These are phyloP conservation scores for Pontederia crassipes DNA, from an alignment of 176 grass and related monocot species.

Conservation along the genomic window DNA sequence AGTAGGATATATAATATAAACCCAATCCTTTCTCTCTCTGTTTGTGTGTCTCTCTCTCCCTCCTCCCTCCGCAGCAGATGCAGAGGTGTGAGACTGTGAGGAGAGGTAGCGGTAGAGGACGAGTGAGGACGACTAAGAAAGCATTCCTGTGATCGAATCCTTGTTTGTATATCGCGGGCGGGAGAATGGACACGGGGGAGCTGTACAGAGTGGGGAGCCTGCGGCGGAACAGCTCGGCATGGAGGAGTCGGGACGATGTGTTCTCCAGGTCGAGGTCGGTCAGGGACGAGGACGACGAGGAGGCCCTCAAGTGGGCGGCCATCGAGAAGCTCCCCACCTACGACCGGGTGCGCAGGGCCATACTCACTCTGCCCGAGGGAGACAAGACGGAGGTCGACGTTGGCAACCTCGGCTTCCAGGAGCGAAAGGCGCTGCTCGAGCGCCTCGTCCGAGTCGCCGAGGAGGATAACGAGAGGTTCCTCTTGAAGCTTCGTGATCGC, in stretches of 20 bases:
- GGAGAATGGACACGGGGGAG: slow-evolving; percentile 30
- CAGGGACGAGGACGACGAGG: slow-evolving; percentile 80
- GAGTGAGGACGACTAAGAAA: too few species aligned
- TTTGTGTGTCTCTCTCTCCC: too few species aligned
- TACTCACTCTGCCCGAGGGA: slow-evolving; percentile 26
- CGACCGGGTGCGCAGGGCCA: slow-evolving; percentile 46
- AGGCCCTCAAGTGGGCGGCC: slow-evolving; percentile 83
- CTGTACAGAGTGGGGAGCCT: slow-evolving; percentile 46
- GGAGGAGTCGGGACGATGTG: slow-evolving; percentile 42
- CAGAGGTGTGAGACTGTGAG: too few species aligned
- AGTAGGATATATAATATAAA: too few species aligned
- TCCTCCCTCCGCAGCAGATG: too few species aligned
- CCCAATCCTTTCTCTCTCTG: too few species aligned
- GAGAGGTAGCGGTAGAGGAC: too few species aligned
- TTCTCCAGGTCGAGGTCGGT: slow-evolving; percentile 55
- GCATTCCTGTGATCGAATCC: too few species aligned
- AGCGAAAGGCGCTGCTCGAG: slow-evolving; percentile 51
- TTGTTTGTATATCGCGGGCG: too few species aligned
- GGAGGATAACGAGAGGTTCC: slow-evolving; percentile 69
- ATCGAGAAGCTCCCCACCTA: slow-evolving; percentile 85
- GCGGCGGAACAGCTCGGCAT: slow-evolving; percentile 36
- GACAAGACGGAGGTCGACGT: slow-evolving; percentile 48
- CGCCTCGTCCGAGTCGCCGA: slow-evolving; percentile 53
- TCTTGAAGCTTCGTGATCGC: slow-evolving; percentile 68
- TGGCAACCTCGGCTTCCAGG: slow-evolving; percentile 27